Conservation (phyloP, 257 asterid genomes). For the Gentiana straminea region DNA sequence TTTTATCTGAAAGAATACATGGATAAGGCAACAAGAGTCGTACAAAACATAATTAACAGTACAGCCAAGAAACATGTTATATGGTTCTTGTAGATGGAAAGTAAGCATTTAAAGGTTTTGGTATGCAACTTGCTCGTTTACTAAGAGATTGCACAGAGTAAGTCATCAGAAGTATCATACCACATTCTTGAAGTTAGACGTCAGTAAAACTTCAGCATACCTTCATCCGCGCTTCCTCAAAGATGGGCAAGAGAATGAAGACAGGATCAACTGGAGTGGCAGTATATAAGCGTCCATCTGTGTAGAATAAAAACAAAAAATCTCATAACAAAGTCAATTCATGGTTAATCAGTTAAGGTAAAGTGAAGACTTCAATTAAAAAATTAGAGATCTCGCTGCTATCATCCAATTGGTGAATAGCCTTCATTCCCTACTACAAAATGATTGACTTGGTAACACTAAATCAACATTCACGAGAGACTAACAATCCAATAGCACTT, state of each 20-base stretch:
- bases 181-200: neutral
- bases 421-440: too few relatives aligned
- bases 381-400: neutral
- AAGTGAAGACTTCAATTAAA: too few relatives aligned
- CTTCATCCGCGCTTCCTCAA: constrained; percentile 95
- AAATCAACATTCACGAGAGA: too few relatives aligned
- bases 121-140: neutral
- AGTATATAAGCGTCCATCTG: constrained; percentile 80
- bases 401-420: neutral
- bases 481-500: too few relatives aligned
- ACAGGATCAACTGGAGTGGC: constrained; percentile 94
- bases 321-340: neutral
- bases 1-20: neutral
- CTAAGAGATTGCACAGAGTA: neutral
- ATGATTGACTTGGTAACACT: too few relatives aligned
- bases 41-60: too few relatives aligned
- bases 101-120: neutral
- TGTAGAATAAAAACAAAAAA: constrained; percentile 9
- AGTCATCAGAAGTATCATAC: neutral
- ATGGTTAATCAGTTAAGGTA: too few relatives aligned
- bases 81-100: neutral
- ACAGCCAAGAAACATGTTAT: too few relatives aligned
- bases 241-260: constrained; percentile 75
- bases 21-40: neutral
- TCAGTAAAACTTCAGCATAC: constrained; percentile 17